These are phyloP conservation scores for Epithele typhae DNA, from an alignment of 768 basidiomycete genomes.

Conservation along the genomic window DNA sequence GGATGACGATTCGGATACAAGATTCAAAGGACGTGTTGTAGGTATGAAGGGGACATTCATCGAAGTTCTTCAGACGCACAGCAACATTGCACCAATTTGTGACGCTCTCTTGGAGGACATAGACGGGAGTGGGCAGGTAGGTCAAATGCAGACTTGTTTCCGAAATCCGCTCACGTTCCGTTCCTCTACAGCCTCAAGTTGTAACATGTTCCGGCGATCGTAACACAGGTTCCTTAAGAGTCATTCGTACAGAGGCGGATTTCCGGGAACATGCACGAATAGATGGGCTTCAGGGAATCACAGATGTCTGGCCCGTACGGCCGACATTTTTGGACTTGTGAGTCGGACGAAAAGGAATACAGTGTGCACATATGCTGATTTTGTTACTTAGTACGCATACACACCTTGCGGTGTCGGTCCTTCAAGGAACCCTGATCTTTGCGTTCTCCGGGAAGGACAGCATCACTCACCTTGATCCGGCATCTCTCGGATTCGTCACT, in stretches of 20 bases:
- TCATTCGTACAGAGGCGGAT: slow-evolving; percentile 80
- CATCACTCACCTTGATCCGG: slow-evolving; percentile 34
- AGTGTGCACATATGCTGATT: no score
- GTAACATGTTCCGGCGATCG: slow-evolving; percentile 83
- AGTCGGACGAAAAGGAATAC: no score
- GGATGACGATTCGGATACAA: slow-evolving; percentile 27
- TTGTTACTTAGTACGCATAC: slow-evolving; percentile 55
- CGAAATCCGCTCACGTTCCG: not conserved
- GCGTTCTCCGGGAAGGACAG: slow-evolving; percentile 44
- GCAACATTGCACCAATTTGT: slow-evolving; percentile 78
- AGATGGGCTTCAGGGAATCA: slow-evolving; percentile 52
- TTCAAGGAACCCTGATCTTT: slow-evolving; percentile 51
- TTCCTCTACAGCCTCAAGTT: slow-evolving; percentile 56
- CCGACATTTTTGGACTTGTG: slow-evolving; percentile 44
- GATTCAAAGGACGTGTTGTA: slow-evolving; percentile 42
- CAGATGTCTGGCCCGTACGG: slow-evolving; percentile 59
- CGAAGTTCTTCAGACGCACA: slow-evolving; percentile 56
- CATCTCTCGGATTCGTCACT: slow-evolving; percentile 40
- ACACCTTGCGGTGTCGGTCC: slow-evolving; percentile 58
- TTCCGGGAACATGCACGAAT: slow-evolving; percentile 61
- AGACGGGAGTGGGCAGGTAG: slow-evolving; percentile 67
- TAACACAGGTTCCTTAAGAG: slow-evolving; percentile 70
- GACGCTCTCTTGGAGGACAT: slow-evolving; percentile 76
- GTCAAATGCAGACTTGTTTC: slow-evolving; percentile 9
- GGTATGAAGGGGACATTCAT: slow-evolving; percentile 53